Base-by-base conservation (phyloP, 768 basidiomycete genomes). In the Suillus paluster region DNA sequence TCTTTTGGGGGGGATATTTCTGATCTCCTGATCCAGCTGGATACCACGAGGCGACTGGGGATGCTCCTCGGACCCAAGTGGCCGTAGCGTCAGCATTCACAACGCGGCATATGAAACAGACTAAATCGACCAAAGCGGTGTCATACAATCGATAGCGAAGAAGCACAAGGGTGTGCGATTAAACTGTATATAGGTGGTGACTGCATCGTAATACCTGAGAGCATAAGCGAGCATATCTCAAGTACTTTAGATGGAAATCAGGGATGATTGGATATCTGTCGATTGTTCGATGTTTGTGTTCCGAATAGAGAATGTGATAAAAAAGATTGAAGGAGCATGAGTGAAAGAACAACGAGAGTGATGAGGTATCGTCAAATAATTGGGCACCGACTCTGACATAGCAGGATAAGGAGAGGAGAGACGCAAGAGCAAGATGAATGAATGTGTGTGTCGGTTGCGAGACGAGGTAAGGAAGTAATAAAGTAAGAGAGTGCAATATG, bases 41-140 rank as follows among this genome's bases (percentile, higher is more conserved):
- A 90, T 95, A 75, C 95, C 95, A 53, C 89, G 94, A 68, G 91
- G 89, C 60, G 97, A 98, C 75, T 99, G 97, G 97, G 97, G 97
- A 60, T 97, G 97, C 71, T 82, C 92, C 3, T 78, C 93, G 34
- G 97, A 99, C 75, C 97, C 97, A 34, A 95, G 94, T 65, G 97
- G 97, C 34, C 84, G 97, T 55, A 95, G 93, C 65, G 97, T 99
- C 71, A 90, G 86, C 76, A 98, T 99, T 70, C 97, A 99, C 83
- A 93, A 90, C 68, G 88, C 94, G 54, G 97, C 97, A 14, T 97
- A 98, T 74, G 76, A 79, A 27, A 45, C 49, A 50, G 41, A 64
- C 25, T 63, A 61, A 23, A 30, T 63, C 30, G 41, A 63, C 45
- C 61, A 61, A 61, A 61, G 34, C 39, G 23, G 54, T 25, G 11